Percentiles rank a stretch among this genome's conserved stretches.
Evolutionary conservation across 2,329 filamentous ascomycete species (phyloP).

Genomic region (Diaporthe capsici): DNA sequence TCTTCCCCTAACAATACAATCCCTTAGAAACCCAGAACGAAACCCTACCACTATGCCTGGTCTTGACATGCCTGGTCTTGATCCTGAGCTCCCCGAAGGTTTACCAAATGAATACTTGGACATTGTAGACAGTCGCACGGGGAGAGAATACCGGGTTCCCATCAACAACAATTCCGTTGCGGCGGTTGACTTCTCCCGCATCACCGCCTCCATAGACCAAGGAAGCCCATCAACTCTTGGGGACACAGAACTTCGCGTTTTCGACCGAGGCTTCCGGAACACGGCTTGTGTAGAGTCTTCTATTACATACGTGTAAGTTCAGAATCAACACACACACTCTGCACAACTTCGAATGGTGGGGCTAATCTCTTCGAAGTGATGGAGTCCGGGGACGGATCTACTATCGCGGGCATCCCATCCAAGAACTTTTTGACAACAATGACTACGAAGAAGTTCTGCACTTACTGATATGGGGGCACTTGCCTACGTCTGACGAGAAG

Average conservation of each 20-base stretch:
- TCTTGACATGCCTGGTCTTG: too few species aligned
- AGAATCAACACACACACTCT: not conserved
- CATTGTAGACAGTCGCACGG: not conserved
- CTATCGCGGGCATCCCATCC: constrained; percentile 65
- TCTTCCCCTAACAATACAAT: too few species aligned
- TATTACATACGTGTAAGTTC: not conserved
- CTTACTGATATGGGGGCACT: constrained; percentile 65
- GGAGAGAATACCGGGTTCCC: not conserved
- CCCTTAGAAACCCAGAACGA: too few species aligned
- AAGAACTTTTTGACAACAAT: constrained; percentile 62
- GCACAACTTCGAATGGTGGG: not conserved
- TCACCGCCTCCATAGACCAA: not conserved
- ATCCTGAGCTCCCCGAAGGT: too few species aligned
- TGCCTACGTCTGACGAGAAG: constrained; percentile 54
- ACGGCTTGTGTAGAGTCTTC: constrained; percentile 1
- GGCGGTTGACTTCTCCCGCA: not conserved
- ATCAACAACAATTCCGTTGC: not conserved
- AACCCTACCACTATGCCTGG: too few species aligned
- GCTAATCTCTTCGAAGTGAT: constrained; percentile 47
- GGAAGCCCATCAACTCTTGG: not conserved
- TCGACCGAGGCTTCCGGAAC: not conserved
- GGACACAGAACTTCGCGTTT: not conserved
- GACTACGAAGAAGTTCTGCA: constrained; percentile 65
- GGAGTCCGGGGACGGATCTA: constrained; percentile 64
- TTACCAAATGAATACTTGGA: not conserved